These are phyloP conservation scores for Leishmania martiniquensis DNA, from an alignment of 208 protist species.

Conservation along the genomic window DNA sequence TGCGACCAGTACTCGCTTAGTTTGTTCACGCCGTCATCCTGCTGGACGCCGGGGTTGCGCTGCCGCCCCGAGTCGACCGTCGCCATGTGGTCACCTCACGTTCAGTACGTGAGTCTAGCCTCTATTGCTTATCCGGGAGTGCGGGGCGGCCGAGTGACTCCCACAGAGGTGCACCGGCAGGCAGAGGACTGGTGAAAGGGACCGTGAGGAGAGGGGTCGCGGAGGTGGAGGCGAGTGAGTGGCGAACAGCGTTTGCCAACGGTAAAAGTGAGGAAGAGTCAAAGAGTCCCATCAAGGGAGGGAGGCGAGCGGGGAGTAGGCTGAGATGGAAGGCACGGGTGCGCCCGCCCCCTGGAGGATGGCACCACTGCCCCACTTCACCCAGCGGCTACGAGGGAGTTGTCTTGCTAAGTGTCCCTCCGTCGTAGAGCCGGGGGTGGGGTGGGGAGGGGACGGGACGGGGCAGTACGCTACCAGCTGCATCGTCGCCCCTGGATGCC, in stretches of 20 bases:
- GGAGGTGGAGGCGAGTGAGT: background rate
- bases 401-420: background rate
- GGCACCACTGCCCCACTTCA: no score
- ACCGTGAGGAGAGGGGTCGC: background rate
- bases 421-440: background rate
- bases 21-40: constrained; percentile 12
- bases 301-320: background rate
- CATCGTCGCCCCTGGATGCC: no score
- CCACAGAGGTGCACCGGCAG: background rate
- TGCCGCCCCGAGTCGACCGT: constrained; percentile 22
- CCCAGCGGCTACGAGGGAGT: background rate
- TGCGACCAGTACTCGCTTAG: constrained; percentile 57
- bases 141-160: background rate
- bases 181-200: background rate
- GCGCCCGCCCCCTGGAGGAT: background rate
- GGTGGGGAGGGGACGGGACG: background rate
- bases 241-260: background rate
- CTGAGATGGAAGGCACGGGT: background rate
- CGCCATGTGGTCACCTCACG: constrained; percentile 16
- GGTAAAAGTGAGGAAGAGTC: background rate
- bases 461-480: background rate
- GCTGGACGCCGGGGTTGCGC: constrained; percentile 26
- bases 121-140: background rate
- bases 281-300: background rate
- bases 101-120: background rate